These are phyloP conservation scores for Debaryomyces castellii DNA, from an alignment of 805 yeast genomes.

Conservation along the genomic window DNA sequence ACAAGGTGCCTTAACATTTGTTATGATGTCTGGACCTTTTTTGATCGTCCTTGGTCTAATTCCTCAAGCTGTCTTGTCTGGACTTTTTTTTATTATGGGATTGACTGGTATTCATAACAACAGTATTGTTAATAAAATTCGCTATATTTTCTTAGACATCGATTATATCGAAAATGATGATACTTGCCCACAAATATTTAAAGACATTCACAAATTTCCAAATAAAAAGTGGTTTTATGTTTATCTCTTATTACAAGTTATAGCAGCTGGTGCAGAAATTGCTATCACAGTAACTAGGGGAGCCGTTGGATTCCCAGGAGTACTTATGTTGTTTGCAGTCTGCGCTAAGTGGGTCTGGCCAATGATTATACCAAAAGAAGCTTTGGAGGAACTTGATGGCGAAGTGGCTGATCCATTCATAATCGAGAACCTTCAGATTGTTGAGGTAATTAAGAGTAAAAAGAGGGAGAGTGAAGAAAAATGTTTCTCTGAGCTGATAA, in stretches of 20 bases:
- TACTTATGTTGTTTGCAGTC: slow-evolving; percentile 66
- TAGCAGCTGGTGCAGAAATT: slow-evolving; percentile 78
- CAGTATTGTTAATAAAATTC: slow-evolving; percentile 59
- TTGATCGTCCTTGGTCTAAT: slow-evolving; percentile 75
- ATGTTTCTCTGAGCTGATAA: not conserved
- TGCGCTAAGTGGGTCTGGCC: slow-evolving; percentile 65
- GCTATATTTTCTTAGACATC: slow-evolving; percentile 62
- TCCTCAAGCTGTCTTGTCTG: slow-evolving; percentile 92
- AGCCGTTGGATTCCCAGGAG: slow-evolving; percentile 93
- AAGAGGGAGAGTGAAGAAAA: not conserved
- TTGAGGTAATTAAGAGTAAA: slow-evolving; percentile 7
- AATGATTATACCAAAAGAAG: slow-evolving; percentile 56
- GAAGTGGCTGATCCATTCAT: slow-evolving; percentile 59
- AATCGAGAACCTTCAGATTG: slow-evolving; percentile 41
- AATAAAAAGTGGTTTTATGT: slow-evolving; percentile 49
- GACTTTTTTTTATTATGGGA: slow-evolving; percentile 93
- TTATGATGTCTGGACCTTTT: slow-evolving; percentile 88
- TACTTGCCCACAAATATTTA: slow-evolving; percentile 34
- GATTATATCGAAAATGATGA: slow-evolving; percentile 35
- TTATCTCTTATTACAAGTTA: slow-evolving; percentile 57
- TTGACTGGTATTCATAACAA: slow-evolving; percentile 71
- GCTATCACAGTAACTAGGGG: slow-evolving; percentile 84
- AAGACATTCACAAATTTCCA: slow-evolving; percentile 26
- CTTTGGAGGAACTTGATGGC: slow-evolving; percentile 64
- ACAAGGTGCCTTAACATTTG: slow-evolving; percentile 82